A percentile compares a stretch with the other conserved stretches of the same genome.
These are phyloP conservation scores for Yueomyces sinensis DNA, from an alignment of 805 yeast species.

Conservation along the genomic window DNA sequence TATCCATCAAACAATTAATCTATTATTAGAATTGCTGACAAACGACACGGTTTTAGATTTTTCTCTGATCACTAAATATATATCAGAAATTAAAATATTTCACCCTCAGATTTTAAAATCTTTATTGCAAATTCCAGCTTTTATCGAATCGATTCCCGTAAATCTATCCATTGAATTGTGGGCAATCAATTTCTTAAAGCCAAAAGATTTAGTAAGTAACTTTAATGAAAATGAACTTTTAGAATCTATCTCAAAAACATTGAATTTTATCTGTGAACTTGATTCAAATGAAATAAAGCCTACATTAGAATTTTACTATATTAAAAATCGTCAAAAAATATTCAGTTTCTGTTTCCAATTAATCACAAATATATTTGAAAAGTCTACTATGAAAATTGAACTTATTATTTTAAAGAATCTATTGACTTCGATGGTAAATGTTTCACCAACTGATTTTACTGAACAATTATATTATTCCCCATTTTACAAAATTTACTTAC, in stretches of 20 bases:
- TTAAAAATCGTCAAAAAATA: constrained; percentile 17
- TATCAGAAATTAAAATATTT: constrained; percentile 13
- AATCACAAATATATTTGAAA: constrained; percentile 2
- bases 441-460: constrained; percentile 20
- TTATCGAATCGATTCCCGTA: constrained; percentile 19
- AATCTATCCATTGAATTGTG: constrained; percentile 19
- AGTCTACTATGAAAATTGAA: not conserved
- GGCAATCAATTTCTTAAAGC: constrained; percentile 17
- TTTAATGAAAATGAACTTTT: constrained; percentile 5
- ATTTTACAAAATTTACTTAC: constrained; percentile 7
- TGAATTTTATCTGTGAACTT: constrained; percentile 14
- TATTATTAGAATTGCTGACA: not conserved
- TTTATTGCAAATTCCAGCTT: constrained; percentile 13
- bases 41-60: not conserved
- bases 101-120: constrained; percentile 21
- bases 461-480: constrained; percentile 12
- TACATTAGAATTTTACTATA: constrained; percentile 14
- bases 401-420: constrained; percentile 2
- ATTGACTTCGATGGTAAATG: constrained; percentile 7
- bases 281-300: constrained; percentile 5
- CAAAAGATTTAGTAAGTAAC: constrained; percentile 7
- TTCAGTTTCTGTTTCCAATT: constrained; percentile 15
- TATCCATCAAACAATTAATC: not conserved
- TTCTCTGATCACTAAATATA: not conserved
- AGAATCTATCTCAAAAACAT: constrained; percentile 7